Base-by-base conservation (phyloP, 208 protist genomes). In the Eutreptiella sp. region DNA sequence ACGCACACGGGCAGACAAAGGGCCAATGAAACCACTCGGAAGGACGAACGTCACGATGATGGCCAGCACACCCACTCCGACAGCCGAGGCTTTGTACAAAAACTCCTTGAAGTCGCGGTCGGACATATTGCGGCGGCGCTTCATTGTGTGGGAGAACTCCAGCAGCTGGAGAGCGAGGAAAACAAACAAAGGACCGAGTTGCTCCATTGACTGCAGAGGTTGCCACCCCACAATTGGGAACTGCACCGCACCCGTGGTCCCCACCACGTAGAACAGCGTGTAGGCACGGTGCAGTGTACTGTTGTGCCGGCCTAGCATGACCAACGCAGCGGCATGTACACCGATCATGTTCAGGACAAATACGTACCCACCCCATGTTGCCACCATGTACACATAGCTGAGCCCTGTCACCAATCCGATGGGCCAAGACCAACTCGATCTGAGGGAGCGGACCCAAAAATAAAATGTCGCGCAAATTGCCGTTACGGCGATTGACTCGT, bases 271-370 rank as follows among this genome's bases (percentile, higher is more conserved):
- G 45, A 97, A 93, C 1, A 92, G 85, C 9, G 75, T 84, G 69
- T 98, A 99, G 29, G 94, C 76, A 23, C 84, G 64, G 60, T 96
- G 91, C 5, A 99, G 60, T 31, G 88, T 53, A 35, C 64, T 23
- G 24, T 78, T 92, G 66, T 87, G 96, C 26, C 65, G 75, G 61
- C 79, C 79, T 43, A 84, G 59, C 5, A 98, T 46, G 4, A 97
- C 52, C 0, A 92, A 67, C 9, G 80, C 71, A 19, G 92, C 68
- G 5, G 81, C 89, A 72, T 98, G 87, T 4, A 98, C 48, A 21
- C 93, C 90, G 26, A 99, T 89, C 28, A 98, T 67, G 75, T 98
- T 98, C 38, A 94, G 83, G 46, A 98, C 89, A 72, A 97, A 99
- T 16, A 98, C 82, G 72, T 97, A 98, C 41, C 94, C 96, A 60